A percentile compares a stretch with the other conserved stretches of the same genome.
Conservation (phyloP, 2,329 filamentous ascomycete species). For the Botrytis deweyae region DNA sequence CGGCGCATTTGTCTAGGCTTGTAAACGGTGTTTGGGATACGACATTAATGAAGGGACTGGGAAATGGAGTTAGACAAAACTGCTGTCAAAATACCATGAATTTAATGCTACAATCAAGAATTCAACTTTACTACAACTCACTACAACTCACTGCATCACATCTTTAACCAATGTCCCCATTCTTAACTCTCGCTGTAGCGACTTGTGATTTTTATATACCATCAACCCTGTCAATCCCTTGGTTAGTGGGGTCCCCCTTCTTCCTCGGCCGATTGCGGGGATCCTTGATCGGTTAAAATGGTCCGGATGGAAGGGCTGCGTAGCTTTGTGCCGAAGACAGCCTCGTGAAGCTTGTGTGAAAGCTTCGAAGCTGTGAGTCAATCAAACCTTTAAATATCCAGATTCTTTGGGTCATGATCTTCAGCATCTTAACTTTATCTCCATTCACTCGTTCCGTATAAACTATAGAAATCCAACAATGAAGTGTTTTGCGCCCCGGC, state of each 20-base stretch:
- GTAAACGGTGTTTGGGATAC: slow-evolving; percentile 15
- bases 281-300: slow-evolving; percentile 7
- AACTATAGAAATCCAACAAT: slow-evolving; percentile 22
- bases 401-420: neutral
- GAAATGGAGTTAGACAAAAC: slow-evolving; percentile 22
- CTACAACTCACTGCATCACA: neutral
- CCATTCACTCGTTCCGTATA: neutral
- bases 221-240: neutral
- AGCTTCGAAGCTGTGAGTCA: neutral
- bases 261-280: slow-evolving; percentile 11
- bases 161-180: neutral
- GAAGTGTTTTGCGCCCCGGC: slow-evolving; percentile 33
- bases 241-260: slow-evolving; percentile 10
- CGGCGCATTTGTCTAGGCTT: neutral
- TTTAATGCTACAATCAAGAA: neutral
- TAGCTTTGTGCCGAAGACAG: slow-evolving; percentile 9
- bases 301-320: slow-evolving; percentile 2
- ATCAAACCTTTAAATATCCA: neutral
- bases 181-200: neutral
- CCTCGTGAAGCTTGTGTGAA: slow-evolving; percentile 9
- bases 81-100: slow-evolving; percentile 12
- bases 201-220: neutral
- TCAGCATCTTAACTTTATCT: neutral
- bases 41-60: slow-evolving; percentile 12
- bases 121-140: neutral